These are phyloP conservation scores for Salix exigua DNA, from an alignment of 345 rosid genomes.

Conservation along the genomic window DNA sequence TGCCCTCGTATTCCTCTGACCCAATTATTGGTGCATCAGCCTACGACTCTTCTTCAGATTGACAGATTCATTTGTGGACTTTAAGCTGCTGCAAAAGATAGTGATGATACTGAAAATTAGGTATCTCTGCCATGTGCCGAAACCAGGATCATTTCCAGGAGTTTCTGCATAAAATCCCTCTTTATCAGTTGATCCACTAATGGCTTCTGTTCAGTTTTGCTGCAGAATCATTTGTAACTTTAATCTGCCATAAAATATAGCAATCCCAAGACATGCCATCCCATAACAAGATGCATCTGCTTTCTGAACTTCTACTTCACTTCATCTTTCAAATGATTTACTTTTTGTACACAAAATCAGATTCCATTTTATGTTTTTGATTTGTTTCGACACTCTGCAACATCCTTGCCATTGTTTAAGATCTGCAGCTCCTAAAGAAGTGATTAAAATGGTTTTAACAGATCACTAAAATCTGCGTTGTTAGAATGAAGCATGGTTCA, in stretches of 20 bases:
- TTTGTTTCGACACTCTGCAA: not conserved
- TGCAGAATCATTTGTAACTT: too few relatives aligned
- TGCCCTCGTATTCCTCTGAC: not conserved
- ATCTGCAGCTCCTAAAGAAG: not conserved
- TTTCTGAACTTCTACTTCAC: not conserved
- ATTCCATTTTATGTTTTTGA: not conserved
- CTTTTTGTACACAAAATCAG: not conserved
- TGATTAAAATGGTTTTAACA: not conserved
- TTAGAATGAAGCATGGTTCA: not conserved
- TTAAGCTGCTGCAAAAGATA: not conserved
- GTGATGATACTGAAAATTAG: not conserved
- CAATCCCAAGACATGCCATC: too few relatives aligned
- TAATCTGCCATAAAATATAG: too few relatives aligned
- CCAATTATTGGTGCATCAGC: not conserved
- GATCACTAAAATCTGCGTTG: not conserved
- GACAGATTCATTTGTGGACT: not conserved
- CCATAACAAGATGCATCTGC: not conserved
- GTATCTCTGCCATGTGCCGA: not conserved
- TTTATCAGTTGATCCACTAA: too few relatives aligned
- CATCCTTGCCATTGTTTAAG: not conserved
- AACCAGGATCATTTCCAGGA: not conserved
- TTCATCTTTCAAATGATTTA: not conserved
- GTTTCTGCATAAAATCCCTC: not conserved
- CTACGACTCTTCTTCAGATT: not conserved
- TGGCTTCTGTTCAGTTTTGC: too few relatives aligned